Percentiles rank a stretch among this genome's conserved stretches.
These are phyloP conservation scores for Vitis rupestris DNA, from an alignment of 164 flowering plant species.

Conservation along the genomic window DNA sequence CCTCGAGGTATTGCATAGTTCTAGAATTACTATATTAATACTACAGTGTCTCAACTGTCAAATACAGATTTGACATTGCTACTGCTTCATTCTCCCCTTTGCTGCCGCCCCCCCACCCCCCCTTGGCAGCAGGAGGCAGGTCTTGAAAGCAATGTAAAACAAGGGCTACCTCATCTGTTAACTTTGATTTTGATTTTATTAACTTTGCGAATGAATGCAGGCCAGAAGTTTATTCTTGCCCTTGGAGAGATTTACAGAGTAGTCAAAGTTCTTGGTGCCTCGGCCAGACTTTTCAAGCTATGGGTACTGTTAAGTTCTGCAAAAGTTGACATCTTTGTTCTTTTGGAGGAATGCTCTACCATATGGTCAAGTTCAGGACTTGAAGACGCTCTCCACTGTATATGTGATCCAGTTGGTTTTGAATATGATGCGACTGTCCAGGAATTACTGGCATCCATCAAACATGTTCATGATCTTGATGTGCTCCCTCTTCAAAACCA, in stretches of 20 bases:
- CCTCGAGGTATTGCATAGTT: conserved; percentile 47
- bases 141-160: too few species aligned
- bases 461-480: conserved; percentile 47
- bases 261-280: conserved; percentile 50
- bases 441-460: conserved; percentile 52
- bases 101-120: too few species aligned
- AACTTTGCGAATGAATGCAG: conserved; percentile 32
- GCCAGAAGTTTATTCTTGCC: conserved; percentile 54
- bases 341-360: conserved; percentile 54
- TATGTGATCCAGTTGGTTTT: conserved; percentile 24
- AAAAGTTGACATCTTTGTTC: conserved; percentile 25
- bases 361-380: conserved; percentile 74
- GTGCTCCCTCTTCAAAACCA: conserved; percentile 31
- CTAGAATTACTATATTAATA: too few species aligned
- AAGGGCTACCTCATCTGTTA: neutral
- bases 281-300: conserved; percentile 65
- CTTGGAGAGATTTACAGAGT: conserved; percentile 85
- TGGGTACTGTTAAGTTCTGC: conserved; percentile 51
- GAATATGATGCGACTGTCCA: conserved; percentile 26
- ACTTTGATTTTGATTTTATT: neutral
- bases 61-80: too few species aligned
- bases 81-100: too few species aligned
- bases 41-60: too few species aligned
- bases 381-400: conserved; percentile 53
- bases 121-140: too few species aligned